phyloP scores from a whole-genome alignment of 768 basidiomycete species.

The Kwoniella sp. region DNA sequence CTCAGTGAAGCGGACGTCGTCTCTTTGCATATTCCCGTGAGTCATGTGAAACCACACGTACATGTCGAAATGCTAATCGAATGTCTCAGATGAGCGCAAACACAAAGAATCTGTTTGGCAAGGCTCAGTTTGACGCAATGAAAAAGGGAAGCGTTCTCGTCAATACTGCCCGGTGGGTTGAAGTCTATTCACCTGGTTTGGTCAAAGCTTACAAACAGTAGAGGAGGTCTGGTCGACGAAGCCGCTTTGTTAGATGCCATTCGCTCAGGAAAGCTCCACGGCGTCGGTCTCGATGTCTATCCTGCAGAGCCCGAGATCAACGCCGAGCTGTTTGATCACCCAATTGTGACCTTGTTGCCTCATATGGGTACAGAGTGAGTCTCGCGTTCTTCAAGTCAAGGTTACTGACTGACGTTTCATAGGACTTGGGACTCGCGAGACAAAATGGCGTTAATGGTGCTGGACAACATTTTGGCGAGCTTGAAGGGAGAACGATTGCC shows the following conservation, averaged over 20 bases:
- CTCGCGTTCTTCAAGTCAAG: conserved; percentile 79
- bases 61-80: not conserved
- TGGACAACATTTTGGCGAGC: conserved; percentile 71
- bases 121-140: conserved; percentile 71
- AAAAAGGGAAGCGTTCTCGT: conserved; percentile 74
- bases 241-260: conserved; percentile 49
- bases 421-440: conserved; percentile 25
- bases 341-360: conserved; percentile 78
- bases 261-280: conserved; percentile 77
- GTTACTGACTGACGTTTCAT: conserved; percentile 64
- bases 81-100: conserved; percentile 61
- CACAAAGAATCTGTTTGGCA: conserved; percentile 71
- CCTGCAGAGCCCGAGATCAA: conserved; percentile 83
- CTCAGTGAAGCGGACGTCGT: conserved; percentile 75
- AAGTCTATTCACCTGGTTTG: conserved; percentile 68
- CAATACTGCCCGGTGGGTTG: conserved; percentile 82
- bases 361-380: conserved; percentile 81
- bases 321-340: conserved; percentile 73
- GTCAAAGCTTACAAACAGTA: not conserved
- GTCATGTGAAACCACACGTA: not conserved
- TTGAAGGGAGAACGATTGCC: conserved; percentile 66
- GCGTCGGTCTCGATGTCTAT: conserved; percentile 80
- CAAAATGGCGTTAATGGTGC: conserved; percentile 30
- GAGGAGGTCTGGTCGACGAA: conserved; percentile 59
- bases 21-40: conserved; percentile 75